These are phyloP conservation scores for Nidula niveotomentosa DNA, from an alignment of 1,284 basidiomycete species.

Conservation along the genomic window DNA sequence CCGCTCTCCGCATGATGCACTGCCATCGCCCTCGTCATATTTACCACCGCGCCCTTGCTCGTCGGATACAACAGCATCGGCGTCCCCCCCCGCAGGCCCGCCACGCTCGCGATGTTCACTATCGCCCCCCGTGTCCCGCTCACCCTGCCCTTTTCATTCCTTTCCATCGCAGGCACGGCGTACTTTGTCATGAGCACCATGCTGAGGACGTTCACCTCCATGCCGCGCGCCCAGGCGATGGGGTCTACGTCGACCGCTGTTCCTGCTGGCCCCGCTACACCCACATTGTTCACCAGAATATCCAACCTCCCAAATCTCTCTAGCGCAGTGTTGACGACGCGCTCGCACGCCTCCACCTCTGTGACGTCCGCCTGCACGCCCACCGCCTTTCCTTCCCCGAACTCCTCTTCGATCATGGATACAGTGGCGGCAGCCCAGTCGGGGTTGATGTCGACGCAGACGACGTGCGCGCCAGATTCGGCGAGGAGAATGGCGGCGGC, in stretches of 20 bases:
- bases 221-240: conserved; percentile 25
- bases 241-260: conserved; percentile 32
- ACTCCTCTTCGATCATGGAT: conserved; percentile 32
- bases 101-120: conserved; percentile 33
- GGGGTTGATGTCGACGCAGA: conserved; percentile 31
- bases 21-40: conserved; percentile 40
- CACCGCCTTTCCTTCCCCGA: conserved; percentile 25
- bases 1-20: conserved; percentile 33
- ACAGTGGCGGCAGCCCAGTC: conserved; percentile 31
- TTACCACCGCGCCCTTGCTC: conserved; percentile 37
- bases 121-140: conserved; percentile 27
- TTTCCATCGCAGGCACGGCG: conserved; percentile 34
- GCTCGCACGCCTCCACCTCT: conserved; percentile 26
- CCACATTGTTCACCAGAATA: conserved; percentile 38
- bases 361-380: conserved; percentile 32
- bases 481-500: conserved; percentile 35
- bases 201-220: conserved; percentile 33
- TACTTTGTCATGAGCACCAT: conserved; percentile 37
- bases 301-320: conserved; percentile 31
- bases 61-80: conserved; percentile 35
- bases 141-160: conserved; percentile 22
- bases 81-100: conserved; percentile 31
- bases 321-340: conserved; percentile 25
- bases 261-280: conserved; percentile 31
- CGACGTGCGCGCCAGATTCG: conserved; percentile 32